A percentile compares a stretch with the other conserved stretches of the same genome.
Evolutionary conservation across 1,139 yeast species (phyloP).

Genomic region (Magnusiomyces fungicola): DNA sequence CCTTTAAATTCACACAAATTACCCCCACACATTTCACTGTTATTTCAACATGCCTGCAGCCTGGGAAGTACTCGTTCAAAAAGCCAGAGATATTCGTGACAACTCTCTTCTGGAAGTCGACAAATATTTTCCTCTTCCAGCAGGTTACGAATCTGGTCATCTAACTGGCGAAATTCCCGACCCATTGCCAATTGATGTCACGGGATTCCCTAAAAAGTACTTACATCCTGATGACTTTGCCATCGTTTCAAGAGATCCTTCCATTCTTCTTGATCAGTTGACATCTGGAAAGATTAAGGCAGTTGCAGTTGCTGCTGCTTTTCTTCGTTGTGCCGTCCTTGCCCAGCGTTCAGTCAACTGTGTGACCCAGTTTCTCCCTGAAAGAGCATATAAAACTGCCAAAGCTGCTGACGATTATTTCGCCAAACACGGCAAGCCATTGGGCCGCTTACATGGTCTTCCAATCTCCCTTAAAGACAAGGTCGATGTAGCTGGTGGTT

Average conservation of each 20-base stretch:
- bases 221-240: constrained; percentile 23
- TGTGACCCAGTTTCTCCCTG: constrained; percentile 30
- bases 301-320: constrained; percentile 42
- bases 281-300: constrained; percentile 39
- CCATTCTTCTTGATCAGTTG: constrained; percentile 35
- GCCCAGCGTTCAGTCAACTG: constrained; percentile 48
- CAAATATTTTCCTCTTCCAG: constrained; percentile 24
- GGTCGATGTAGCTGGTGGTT: constrained; percentile 39
- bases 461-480: constrained; percentile 50
- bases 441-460: constrained; percentile 47
- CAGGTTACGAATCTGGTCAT: constrained; percentile 20
- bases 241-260: constrained; percentile 27
- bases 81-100: constrained; percentile 21
- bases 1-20: too few species aligned
- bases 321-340: constrained; percentile 50
- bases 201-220: constrained; percentile 22
- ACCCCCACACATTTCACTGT: too few species aligned
- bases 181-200: constrained; percentile 26
- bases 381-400: constrained; percentile 36
- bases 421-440: constrained; percentile 31
- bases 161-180: too few species aligned
- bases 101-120: constrained; percentile 26
- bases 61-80: constrained; percentile 4
- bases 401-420: constrained; percentile 38
- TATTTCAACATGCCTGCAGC: too few species aligned